Percentiles rank a stretch among this genome's conserved stretches.
These are phyloP conservation scores for Lachnellula cervina DNA, from an alignment of 2,329 filamentous ascomycete genomes.

Conservation along the genomic window DNA sequence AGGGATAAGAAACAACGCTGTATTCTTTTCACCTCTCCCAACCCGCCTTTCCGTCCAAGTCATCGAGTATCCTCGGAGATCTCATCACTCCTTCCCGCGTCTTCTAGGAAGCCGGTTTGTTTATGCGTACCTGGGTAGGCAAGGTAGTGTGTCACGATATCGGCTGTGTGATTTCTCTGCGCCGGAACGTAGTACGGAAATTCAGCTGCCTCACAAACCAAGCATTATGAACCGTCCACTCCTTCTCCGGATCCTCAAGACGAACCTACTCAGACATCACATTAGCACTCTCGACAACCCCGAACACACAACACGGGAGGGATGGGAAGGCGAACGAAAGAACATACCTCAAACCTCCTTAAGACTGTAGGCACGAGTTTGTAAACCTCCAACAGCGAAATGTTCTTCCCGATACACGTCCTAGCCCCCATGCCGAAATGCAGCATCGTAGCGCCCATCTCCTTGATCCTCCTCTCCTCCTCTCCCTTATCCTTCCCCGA, in stretches of 20 bases:
- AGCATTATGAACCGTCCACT: slow-evolving; percentile 56
- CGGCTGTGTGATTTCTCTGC: not conserved
- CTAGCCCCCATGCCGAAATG: slow-evolving; percentile 68
- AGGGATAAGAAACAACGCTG: not conserved
- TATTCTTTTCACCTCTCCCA: not conserved
- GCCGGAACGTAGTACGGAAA: slow-evolving; percentile 37
- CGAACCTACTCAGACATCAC: slow-evolving; percentile 39
- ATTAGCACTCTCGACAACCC: not conserved
- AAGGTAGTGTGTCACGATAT: not conserved
- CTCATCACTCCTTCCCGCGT: too few species aligned
- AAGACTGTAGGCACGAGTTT: slow-evolving; percentile 58
- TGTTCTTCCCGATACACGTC: slow-evolving; percentile 67
- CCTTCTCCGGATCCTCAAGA: slow-evolving; percentile 48
- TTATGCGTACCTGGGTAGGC: too few species aligned
- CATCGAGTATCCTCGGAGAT: too few species aligned
- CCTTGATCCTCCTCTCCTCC: slow-evolving; percentile 51
- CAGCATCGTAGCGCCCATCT: slow-evolving; percentile 67
- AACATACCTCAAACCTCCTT: slow-evolving; percentile 55
- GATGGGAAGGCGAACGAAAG: too few species aligned
- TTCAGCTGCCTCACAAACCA: slow-evolving; percentile 60
- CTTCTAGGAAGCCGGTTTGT: too few species aligned
- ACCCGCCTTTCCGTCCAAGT: too few species aligned
- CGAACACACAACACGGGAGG: too few species aligned
- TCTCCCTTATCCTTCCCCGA: slow-evolving; percentile 33
- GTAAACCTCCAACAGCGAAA: slow-evolving; percentile 58